Conservation (phyloP, 768 basidiomycete genomes). For the Pleurotus ostreatus region DNA sequence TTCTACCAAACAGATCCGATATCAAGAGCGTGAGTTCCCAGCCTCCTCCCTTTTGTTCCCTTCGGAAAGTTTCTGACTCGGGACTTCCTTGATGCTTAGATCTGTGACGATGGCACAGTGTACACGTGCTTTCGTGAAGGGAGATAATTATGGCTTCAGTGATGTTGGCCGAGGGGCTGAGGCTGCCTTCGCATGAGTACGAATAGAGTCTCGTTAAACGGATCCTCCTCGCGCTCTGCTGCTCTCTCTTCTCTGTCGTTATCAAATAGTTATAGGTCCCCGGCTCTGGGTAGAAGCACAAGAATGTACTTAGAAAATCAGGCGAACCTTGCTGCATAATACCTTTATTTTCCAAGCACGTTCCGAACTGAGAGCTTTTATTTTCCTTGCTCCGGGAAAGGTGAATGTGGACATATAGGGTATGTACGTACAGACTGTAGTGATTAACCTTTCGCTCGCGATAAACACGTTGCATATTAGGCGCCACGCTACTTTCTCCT, state of each 20-base stretch:
- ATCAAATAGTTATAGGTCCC: no score
- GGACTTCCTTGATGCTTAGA: constrained; percentile 28
- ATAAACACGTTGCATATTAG: background rate
- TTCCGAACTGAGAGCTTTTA: background rate
- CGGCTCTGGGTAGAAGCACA: background rate
- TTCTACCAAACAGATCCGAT: constrained; percentile 98
- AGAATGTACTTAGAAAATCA: background rate
- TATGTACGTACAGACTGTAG: background rate
- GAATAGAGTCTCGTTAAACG: background rate
- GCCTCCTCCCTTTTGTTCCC: background rate
- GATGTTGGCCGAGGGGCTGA: constrained; percentile 43
- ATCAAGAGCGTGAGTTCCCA: constrained; percentile 75
- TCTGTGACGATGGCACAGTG: constrained; percentile 98
- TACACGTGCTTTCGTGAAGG: constrained; percentile 80
- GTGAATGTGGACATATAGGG: background rate
- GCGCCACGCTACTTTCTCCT: background rate
- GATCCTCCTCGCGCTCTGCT: no score
- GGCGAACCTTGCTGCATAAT: background rate
- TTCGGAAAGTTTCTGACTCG: background rate
- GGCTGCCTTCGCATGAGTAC: constrained; percentile 35
- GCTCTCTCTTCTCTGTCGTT: no score
- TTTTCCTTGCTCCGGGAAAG: background rate
- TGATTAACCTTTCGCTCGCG: background rate
- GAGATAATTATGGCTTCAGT: constrained; percentile 57
- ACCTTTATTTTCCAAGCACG: background rate